These are phyloP conservation scores for Aspergillus carbonarius DNA, from an alignment of 2,329 filamentous ascomycete species.

Conservation along the genomic window DNA sequence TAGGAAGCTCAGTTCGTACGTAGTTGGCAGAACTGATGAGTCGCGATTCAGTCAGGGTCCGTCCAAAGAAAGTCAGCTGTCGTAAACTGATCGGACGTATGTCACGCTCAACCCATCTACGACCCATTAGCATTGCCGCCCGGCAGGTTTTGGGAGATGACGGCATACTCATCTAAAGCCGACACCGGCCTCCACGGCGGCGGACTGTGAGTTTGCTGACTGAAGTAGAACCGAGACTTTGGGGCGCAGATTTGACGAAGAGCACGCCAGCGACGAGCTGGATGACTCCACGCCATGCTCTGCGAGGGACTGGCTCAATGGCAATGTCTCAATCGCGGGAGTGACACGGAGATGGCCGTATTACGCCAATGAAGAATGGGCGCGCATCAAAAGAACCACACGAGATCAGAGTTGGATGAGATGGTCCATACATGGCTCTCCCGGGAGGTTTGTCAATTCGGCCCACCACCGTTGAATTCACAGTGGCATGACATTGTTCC, in stretches of 20 bases:
- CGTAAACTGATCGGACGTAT: constrained; percentile 93
- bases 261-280: constrained; percentile 33
- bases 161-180: constrained; percentile 57
- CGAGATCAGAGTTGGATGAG: constrained; percentile 10
- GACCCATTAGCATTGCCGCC: constrained; percentile 14
- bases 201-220: constrained; percentile 32
- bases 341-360: constrained; percentile 13
- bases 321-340: constrained; percentile 21
- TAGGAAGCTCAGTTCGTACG: constrained; percentile 90
- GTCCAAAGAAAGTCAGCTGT: constrained; percentile 95
- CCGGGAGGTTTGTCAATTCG: background rate
- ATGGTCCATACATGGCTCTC: constrained; percentile 20
- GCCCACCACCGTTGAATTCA: background rate
- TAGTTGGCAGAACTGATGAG: constrained; percentile 96
- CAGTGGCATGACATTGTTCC: constrained; percentile 7
- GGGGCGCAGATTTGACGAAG: constrained; percentile 24
- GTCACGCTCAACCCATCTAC: constrained; percentile 87
- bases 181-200: constrained; percentile 60
- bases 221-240: constrained; percentile 28
- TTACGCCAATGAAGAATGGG: constrained; percentile 1
- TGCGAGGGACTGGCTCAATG: constrained; percentile 20
- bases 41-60: constrained; percentile 84
- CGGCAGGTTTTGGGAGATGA: background rate
- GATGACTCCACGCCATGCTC: constrained; percentile 37
- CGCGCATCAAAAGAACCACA: constrained; percentile 12